A percentile compares a stretch with the other conserved stretches of the same genome.
phyloP scores from a whole-genome alignment of 2,329 filamentous ascomycete genomes.

The Amphichorda felina region DNA sequence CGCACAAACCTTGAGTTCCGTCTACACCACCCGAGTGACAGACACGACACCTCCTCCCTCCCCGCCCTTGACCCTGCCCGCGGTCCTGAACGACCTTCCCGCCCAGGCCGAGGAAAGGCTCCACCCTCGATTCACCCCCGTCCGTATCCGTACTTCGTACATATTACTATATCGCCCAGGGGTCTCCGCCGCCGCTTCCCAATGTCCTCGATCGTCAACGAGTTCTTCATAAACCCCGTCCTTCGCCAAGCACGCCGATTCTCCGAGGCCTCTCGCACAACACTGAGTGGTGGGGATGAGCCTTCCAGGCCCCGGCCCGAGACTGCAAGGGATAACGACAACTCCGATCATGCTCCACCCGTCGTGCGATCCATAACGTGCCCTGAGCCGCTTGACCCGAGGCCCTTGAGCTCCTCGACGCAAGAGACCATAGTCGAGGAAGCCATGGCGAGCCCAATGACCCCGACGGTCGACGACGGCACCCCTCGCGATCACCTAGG shows the following conservation, averaged over 20 bases:
- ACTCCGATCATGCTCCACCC: conserved; percentile 3
- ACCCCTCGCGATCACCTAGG: conserved; percentile 19
- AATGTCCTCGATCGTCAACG: conserved; percentile 53
- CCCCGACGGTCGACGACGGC: conserved; percentile 9
- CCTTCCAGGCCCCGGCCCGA: conserved; percentile 5
- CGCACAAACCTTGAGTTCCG: too few species aligned
- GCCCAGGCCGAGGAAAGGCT: background rate
- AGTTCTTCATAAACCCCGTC: conserved; percentile 55
- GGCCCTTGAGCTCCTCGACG: conserved; percentile 20
- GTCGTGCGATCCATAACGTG: conserved; percentile 9
- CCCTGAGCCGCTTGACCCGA: conserved; percentile 12
- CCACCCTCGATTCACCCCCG: background rate
- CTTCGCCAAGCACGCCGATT: conserved; percentile 54
- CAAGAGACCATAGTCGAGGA: conserved; percentile 20
- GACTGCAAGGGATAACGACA: conserved; percentile 14
- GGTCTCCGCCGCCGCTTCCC: background rate
- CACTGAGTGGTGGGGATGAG: conserved; percentile 20
- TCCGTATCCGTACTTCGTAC: too few species aligned
- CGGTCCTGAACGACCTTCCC: background rate
- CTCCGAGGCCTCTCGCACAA: conserved; percentile 35
- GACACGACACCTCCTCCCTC: too few species aligned
- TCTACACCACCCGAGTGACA: too few species aligned
- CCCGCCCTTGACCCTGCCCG: background rate
- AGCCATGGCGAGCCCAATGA: conserved; percentile 5
- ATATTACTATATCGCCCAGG: too few species aligned